Conservation (phyloP, 2,329 filamentous ascomycete genomes). For the Magnaporthiopsis poae region DNA sequence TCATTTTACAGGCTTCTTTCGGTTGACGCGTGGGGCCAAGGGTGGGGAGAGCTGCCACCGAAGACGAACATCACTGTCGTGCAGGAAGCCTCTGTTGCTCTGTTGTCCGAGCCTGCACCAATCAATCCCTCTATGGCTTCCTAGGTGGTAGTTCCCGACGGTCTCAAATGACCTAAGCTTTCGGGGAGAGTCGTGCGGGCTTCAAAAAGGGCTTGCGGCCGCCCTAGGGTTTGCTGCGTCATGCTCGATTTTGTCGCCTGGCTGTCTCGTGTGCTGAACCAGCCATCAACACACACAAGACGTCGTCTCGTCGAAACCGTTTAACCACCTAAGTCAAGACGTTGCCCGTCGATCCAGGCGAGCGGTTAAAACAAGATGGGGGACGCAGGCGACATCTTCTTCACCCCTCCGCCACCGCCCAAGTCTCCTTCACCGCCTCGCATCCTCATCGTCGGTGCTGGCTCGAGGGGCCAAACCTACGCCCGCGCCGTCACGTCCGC, state of each 20-base stretch:
- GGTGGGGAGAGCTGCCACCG: no score
- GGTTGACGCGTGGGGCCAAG: background rate
- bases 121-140: background rate
- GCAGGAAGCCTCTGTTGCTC: background rate
- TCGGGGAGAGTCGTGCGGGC: background rate
- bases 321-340: background rate
- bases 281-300: background rate
- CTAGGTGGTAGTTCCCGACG: background rate
- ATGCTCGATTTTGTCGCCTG: background rate
- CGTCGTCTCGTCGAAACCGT: background rate
- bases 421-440: constrained; percentile 46
- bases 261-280: no score
- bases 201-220: background rate
- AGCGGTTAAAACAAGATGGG: background rate
- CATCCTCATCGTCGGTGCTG: constrained; percentile 73
- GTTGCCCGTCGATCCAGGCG: background rate
- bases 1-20: background rate
- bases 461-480: constrained; percentile 68
- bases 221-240: background rate
- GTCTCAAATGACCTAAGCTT: background rate
- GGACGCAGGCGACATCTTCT: constrained; percentile 12
- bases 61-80: background rate
- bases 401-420: constrained; percentile 30
- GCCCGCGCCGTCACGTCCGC: constrained; percentile 56
- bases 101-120: background rate